A percentile compares a stretch with the other conserved stretches of the same genome.
phyloP scores from a whole-genome alignment of 257 asterid species.

The Nicotiana knightiana region DNA sequence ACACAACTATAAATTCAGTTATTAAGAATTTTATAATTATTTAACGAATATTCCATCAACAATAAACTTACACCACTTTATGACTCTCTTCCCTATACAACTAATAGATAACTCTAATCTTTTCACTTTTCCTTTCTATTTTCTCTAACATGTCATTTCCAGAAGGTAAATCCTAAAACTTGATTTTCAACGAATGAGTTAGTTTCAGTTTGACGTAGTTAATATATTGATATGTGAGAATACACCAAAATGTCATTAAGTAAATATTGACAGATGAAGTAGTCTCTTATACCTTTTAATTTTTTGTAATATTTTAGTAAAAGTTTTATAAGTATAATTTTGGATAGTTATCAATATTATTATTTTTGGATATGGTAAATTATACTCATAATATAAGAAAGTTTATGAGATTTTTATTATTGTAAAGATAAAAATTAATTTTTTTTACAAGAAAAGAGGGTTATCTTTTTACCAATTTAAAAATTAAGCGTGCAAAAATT shows the following conservation, averaged over 20 bases:
- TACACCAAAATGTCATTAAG: not conserved
- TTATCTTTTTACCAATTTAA: too few relatives aligned
- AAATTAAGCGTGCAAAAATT: too few relatives aligned
- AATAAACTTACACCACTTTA: not conserved
- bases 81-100: conserved; percentile 2
- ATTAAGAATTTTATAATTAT: not conserved
- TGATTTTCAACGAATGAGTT: not conserved
- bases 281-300: conserved; percentile 49
- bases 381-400: too few relatives aligned
- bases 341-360: too few relatives aligned
- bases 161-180: not conserved
- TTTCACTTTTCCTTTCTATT: not conserved
- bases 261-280: not conserved
- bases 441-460: too few relatives aligned
- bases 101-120: not conserved
- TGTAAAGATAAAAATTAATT: too few relatives aligned
- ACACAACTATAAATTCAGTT: not conserved
- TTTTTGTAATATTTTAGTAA: too few relatives aligned
- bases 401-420: too few relatives aligned
- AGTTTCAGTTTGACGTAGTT: not conserved
- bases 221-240: not conserved
- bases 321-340: too few relatives aligned
- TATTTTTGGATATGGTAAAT: too few relatives aligned
- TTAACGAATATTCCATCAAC: not conserved
- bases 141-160: not conserved